These are phyloP conservation scores for Podospora didyma DNA, from an alignment of 495 filamentous ascomycete species.

Conservation along the genomic window DNA sequence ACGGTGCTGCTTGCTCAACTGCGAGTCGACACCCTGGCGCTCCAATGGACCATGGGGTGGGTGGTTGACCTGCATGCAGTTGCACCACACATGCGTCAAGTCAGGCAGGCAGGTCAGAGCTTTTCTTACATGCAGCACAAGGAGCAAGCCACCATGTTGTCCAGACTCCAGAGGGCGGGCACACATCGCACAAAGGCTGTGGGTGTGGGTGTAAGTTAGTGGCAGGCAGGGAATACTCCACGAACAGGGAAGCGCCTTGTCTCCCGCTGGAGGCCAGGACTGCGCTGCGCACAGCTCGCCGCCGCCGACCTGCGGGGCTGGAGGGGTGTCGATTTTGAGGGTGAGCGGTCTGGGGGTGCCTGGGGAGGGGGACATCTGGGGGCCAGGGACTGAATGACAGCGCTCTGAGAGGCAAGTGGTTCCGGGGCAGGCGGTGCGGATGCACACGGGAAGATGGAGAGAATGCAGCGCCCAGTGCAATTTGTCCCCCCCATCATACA, in stretches of 20 bases:
- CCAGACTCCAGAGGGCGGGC: neutral
- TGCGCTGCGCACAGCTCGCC: neutral
- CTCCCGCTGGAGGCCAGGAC: neutral
- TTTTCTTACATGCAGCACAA: constrained; percentile 1
- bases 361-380: neutral
- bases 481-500: no score
- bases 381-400: neutral
- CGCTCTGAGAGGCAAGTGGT: neutral
- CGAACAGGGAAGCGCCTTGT: neutral
- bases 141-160: neutral
- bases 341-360: neutral
- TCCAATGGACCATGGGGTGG: neutral
- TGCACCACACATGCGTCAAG: constrained; percentile 4
- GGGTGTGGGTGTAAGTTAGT: neutral
- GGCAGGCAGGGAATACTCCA: neutral
- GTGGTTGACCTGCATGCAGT: constrained; percentile 6
- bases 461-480: no score
- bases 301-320: neutral
- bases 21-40: neutral
- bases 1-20: neutral
- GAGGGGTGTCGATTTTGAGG: neutral
- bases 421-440: no score
- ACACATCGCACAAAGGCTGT: no score
- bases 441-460: no score
- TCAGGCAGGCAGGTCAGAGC: constrained; percentile 1